Percentiles rank a stretch among this genome's conserved stretches.
These are phyloP conservation scores for Cutaneotrichosporon curvatum DNA, from an alignment of 1,284 basidiomycete genomes.

Conservation along the genomic window DNA sequence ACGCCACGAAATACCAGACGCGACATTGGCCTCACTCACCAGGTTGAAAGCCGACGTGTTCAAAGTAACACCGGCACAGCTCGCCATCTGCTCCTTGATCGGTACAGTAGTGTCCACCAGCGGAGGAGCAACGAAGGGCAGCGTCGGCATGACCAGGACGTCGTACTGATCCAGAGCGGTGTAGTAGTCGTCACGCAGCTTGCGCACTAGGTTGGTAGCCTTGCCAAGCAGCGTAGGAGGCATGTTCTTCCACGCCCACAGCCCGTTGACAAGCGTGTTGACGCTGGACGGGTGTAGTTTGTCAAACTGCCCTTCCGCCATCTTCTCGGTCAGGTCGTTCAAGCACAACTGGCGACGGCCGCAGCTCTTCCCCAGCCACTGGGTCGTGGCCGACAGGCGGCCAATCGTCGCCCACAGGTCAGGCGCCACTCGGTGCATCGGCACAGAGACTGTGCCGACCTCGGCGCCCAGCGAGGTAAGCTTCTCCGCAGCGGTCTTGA, in stretches of 20 bases:
- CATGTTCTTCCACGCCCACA: conserved; percentile 24
- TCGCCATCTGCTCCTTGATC: conserved; percentile 20
- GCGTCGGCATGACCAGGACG: conserved; percentile 50
- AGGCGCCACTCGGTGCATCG: conserved; percentile 27
- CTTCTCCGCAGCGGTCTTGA: conserved; percentile 12
- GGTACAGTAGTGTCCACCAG: conserved; percentile 8
- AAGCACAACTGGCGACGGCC: conserved; percentile 45
- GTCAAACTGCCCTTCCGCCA: conserved; percentile 48
- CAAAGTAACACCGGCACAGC: conserved; percentile 19
- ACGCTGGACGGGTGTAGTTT: conserved; percentile 46
- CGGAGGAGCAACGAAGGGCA: conserved; percentile 20
- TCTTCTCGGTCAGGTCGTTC: conserved; percentile 44
- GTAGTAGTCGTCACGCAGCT: conserved; percentile 48
- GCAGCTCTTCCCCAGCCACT: conserved; percentile 31
- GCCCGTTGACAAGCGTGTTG: conserved; percentile 56
- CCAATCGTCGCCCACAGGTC: conserved; percentile 24
- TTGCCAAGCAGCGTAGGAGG: conserved; percentile 22
- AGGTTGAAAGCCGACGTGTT: conserved; percentile 34
- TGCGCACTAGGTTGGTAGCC: conserved; percentile 40
- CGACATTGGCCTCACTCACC: conserved; percentile 11
- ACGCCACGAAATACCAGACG: neutral
- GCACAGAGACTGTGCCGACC: conserved; percentile 16
- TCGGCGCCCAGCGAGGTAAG: conserved; percentile 15
- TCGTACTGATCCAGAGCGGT: conserved; percentile 44
- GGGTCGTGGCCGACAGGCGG: conserved; percentile 25